These are phyloP conservation scores for Trichomonascaceae sp. DNA, from an alignment of 1,139 yeast genomes.

Conservation along the genomic window DNA sequence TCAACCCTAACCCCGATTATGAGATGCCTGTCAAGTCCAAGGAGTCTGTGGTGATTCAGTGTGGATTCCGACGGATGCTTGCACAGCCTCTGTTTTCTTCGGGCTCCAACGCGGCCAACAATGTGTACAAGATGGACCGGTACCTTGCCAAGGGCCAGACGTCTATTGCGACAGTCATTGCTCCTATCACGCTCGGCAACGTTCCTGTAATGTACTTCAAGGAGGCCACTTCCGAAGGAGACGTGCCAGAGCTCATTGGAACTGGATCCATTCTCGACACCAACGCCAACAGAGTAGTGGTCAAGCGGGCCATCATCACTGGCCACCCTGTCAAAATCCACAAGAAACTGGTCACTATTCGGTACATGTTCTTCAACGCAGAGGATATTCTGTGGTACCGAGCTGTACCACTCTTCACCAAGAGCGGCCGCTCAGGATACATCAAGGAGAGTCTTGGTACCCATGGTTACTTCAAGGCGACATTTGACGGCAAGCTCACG, in stretches of 20 bases:
- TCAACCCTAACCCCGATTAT: constrained; percentile 81
- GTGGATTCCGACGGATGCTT: constrained; percentile 84
- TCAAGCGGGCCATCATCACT: constrained; percentile 79
- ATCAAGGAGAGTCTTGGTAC: constrained; percentile 95
- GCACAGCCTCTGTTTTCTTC: constrained; percentile 77
- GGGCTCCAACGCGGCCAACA: constrained; percentile 56
- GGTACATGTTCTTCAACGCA: constrained; percentile 94
- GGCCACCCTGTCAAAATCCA: constrained; percentile 96
- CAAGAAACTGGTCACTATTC: constrained; percentile 77
- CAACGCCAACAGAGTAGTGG: constrained; percentile 73
- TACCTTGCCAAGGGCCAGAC: constrained; percentile 68
- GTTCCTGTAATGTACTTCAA: constrained; percentile 29
- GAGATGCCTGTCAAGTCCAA: constrained; percentile 65
- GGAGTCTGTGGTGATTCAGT: constrained; percentile 71
- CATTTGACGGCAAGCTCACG: constrained; percentile 79
- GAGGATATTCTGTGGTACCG: constrained; percentile 86
- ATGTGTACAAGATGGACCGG: constrained; percentile 77
- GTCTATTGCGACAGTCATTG: constrained; percentile 76
- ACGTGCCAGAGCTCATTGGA: constrained; percentile 39
- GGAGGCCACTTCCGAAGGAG: constrained; percentile 42
- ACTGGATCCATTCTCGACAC: constrained; percentile 83
- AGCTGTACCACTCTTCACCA: constrained; percentile 85
- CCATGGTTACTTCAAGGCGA: constrained; percentile 95
- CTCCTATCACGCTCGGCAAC: constrained; percentile 77
- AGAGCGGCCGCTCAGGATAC: constrained; percentile 83